Conservation (phyloP, 768 basidiomycete genomes). For the Clavulina sp. region DNA sequence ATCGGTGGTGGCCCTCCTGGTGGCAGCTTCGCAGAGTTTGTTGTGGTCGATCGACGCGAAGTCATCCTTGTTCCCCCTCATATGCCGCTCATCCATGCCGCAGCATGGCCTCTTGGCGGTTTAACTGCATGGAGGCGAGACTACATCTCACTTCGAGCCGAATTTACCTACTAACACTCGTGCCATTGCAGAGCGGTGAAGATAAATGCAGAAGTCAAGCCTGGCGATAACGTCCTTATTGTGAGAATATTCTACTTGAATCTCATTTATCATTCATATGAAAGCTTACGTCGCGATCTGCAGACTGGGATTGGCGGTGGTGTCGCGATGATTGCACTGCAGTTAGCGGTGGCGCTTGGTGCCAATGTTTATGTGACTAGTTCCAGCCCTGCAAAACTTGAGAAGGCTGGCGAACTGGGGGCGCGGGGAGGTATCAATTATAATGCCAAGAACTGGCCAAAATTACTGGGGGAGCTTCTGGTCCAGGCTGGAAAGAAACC, state of each 20-base stretch:
- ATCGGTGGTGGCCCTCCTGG: constrained; percentile 45
- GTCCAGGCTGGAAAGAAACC: constrained; percentile 19
- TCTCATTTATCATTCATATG: neutral
- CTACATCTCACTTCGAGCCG: too few relatives aligned
- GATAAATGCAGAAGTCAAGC: constrained; percentile 45
- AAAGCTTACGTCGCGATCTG: neutral
- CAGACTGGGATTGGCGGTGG: constrained; percentile 66
- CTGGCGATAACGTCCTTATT: constrained; percentile 58
- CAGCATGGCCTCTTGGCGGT: constrained; percentile 63
- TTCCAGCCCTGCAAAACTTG: constrained; percentile 48
- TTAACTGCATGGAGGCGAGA: constrained; percentile 85
- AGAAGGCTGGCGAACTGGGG: constrained; percentile 44
- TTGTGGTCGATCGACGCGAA: constrained; percentile 46
- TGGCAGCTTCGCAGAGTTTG: constrained; percentile 64
- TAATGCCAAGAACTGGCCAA: constrained; percentile 44
- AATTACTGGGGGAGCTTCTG: constrained; percentile 29
- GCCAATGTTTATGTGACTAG: constrained; percentile 75
- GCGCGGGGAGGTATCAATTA: constrained; percentile 67
- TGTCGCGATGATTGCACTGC: constrained; percentile 59
- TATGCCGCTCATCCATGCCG: constrained; percentile 46
- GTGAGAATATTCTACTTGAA: constrained; percentile 6
- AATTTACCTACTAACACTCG: neutral
- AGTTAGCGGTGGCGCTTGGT: constrained; percentile 56
- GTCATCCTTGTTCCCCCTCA: constrained; percentile 49
- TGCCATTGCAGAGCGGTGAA: constrained; percentile 34